These are phyloP conservation scores for Cocos nucifera DNA, from an alignment of 176 grass and related monocot genomes.

Conservation along the genomic window DNA sequence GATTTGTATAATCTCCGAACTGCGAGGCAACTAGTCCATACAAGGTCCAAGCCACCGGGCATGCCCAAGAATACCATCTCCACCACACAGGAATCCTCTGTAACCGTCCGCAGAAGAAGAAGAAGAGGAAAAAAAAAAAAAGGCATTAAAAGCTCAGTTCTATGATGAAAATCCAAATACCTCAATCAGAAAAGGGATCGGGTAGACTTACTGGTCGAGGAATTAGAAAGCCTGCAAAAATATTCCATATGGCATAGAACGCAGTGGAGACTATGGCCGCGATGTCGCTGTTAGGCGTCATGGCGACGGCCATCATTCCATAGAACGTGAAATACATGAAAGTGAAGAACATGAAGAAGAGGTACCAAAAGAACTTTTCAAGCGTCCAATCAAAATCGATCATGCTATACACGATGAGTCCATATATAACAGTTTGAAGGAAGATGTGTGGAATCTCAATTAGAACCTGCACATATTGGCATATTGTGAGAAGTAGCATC, in stretches of 20 bases:
- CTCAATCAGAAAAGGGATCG: neutral
- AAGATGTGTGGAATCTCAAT: constrained; percentile 95
- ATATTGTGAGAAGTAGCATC: too few species aligned
- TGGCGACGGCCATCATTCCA: constrained; percentile 90
- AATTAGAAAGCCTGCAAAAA: constrained; percentile 78
- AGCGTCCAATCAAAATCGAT: constrained; percentile 69
- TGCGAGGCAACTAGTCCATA: constrained; percentile 85
- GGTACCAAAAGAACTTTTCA: constrained; percentile 87
- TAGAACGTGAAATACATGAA: constrained; percentile 99
- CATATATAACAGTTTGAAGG: constrained; percentile 74
- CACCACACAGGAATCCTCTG: constrained; percentile 99
- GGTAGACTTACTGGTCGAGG: constrained; percentile 61
- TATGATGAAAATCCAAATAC: neutral
- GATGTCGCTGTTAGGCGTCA: constrained; percentile 89
- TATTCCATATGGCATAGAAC: constrained; percentile 90
- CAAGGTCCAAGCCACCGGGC: constrained; percentile 79
- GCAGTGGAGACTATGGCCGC: constrained; percentile 77
- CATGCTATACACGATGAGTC: constrained; percentile 72
- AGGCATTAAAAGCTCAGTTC: neutral
- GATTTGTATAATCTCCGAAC: constrained; percentile 40
- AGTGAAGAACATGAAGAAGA: constrained; percentile 99
- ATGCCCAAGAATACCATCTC: constrained; percentile 91
- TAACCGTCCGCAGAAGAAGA: constrained; percentile 28
- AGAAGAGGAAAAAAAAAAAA: neutral
- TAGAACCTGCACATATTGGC: constrained; percentile 39